Percentiles rank a stretch among this genome's conserved stretches.
Evolutionary conservation across 257 asterid species (phyloP).

Genomic region (Salvia miltiorrhiza): DNA sequence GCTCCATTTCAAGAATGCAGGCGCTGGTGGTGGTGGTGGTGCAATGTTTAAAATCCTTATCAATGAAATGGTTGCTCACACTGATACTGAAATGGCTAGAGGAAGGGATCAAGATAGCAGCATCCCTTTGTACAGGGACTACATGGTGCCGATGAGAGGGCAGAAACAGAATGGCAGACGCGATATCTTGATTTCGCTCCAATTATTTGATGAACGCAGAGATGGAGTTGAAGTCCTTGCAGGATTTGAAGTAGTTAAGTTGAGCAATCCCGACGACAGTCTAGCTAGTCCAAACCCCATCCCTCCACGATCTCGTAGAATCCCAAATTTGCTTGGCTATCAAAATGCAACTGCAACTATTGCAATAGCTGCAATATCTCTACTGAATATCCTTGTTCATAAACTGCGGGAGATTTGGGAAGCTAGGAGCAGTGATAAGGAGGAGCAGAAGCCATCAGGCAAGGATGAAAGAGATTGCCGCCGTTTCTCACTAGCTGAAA

Average conservation of each 20-base stretch:
- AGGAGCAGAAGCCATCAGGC: conserved; percentile 24
- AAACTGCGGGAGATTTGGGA: conserved; percentile 27
- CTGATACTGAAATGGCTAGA: conserved; percentile 29
- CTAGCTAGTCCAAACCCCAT: conserved; percentile 22
- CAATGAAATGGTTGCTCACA: conserved; percentile 32
- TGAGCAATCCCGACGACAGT: conserved; percentile 45
- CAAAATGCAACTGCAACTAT: conserved; percentile 24
- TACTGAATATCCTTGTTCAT: conserved; percentile 28
- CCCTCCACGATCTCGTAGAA: conserved; percentile 14
- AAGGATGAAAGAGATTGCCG: conserved; percentile 31
- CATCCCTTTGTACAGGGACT: conserved; percentile 35
- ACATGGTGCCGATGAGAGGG: conserved; percentile 41
- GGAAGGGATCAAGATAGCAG: conserved; percentile 26
- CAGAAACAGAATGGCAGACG: conserved; percentile 27
- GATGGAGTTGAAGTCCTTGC: conserved; percentile 28
- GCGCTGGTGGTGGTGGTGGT: conserved; percentile 24
- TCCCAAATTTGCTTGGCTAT: background rate
- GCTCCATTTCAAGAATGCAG: conserved; percentile 37
- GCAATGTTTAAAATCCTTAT: conserved; percentile 34
- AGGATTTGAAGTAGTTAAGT: conserved; percentile 48
- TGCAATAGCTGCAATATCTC: conserved; percentile 23
- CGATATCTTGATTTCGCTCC: conserved; percentile 31
- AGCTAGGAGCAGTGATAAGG: conserved; percentile 17
- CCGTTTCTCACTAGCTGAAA: conserved; percentile 44
- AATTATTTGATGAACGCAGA: conserved; percentile 9